Base-by-base conservation (phyloP, 208 protist species). In the Wallacemonas collosoma region DNA sequence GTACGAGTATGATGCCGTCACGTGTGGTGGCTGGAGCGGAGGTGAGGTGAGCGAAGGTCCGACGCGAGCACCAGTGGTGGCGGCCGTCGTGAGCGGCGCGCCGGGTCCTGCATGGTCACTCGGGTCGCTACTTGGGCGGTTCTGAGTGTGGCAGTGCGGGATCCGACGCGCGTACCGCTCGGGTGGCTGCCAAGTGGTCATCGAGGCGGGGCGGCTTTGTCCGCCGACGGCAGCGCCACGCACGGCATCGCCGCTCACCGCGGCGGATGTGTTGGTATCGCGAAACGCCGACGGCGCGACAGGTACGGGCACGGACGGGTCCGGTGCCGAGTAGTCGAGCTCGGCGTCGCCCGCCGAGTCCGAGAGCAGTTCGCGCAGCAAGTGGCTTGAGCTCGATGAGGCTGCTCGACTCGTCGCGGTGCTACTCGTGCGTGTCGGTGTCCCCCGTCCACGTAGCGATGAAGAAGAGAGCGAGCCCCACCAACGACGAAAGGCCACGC, bases 321-420 rank as follows among this genome's bases (percentile, higher is more conserved):
- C 17, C 12, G 41, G 40, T 12, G 2, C 1, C 7, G 26, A 3
- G 56, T 62, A 38, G 17, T 35, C 17, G 5, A 15, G 6, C 36
- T 11, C 56, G 56, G 36, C 38, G 6, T 65, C 60, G 6, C 12
- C 17, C 1, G n/a, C 8, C n/a, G 43, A 45, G 14, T 36, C 15
- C 36, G 45, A 6, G 43, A 51, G 36, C 12, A 41, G 15, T 12
- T 50, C 60, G 40, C 60, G 60, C 5, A 65, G 3, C 5, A 65
- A 35, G 12, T 51, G 60, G 60, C 60, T 65, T 7, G 60, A 65
- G 40, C 15, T 48, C 6, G 40, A 65, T 3, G 60, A 65, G 14
- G 60, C 36, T 12, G 60, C 60, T 11, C 60, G 60, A n/a, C 60
- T 65, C n/a, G 60, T 65, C 4, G 60, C 60, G 60, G 43, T 41